phyloP scores from a whole-genome alignment of 2,329 filamentous ascomycete genomes.

The Aspergillus sp. region DNA sequence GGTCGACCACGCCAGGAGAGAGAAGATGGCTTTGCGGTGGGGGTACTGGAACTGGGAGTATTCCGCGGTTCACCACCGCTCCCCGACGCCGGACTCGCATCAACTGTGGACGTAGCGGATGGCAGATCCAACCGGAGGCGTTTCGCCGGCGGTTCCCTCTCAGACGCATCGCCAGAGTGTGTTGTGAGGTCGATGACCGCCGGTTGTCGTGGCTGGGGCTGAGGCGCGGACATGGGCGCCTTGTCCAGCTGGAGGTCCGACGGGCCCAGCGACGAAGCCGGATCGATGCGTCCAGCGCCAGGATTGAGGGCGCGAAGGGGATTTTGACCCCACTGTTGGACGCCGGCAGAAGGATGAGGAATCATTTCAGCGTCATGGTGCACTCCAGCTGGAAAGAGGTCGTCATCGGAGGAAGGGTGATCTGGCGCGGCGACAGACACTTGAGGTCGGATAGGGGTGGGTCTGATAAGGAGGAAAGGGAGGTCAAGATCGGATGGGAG shows the following conservation, averaged over 20 bases:
- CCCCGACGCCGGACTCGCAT: constrained; percentile 20
- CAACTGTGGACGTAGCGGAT: constrained; percentile 17
- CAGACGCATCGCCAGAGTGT: constrained; percentile 28
- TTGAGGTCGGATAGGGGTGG: neutral
- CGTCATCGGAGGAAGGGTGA: constrained; percentile 21
- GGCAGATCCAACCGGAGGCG: constrained; percentile 36
- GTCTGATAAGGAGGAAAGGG: neutral
- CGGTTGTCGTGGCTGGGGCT: constrained; percentile 26
- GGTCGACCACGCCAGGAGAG: constrained; percentile 36
- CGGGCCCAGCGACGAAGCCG: constrained; percentile 21
- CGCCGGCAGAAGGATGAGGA: constrained; percentile 39
- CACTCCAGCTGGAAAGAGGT: constrained; percentile 22
- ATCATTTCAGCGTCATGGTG: constrained; percentile 43
- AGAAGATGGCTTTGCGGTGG: constrained; percentile 26
- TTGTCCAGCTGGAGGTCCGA: constrained; percentile 25
- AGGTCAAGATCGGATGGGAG: neutral
- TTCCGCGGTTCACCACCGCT: constrained; percentile 29
- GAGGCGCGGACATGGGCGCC: constrained; percentile 24
- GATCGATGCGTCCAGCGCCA: constrained; percentile 26
- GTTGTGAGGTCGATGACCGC: constrained; percentile 38
- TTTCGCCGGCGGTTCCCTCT: constrained; percentile 37
- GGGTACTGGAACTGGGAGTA: constrained; percentile 21
- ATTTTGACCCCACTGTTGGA: constrained; percentile 36
- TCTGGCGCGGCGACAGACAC: constrained; percentile 2
- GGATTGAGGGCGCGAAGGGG: constrained; percentile 32